phyloP scores from a whole-genome alignment of 495 filamentous ascomycete species.

The Clavariopsis aquatica region DNA sequence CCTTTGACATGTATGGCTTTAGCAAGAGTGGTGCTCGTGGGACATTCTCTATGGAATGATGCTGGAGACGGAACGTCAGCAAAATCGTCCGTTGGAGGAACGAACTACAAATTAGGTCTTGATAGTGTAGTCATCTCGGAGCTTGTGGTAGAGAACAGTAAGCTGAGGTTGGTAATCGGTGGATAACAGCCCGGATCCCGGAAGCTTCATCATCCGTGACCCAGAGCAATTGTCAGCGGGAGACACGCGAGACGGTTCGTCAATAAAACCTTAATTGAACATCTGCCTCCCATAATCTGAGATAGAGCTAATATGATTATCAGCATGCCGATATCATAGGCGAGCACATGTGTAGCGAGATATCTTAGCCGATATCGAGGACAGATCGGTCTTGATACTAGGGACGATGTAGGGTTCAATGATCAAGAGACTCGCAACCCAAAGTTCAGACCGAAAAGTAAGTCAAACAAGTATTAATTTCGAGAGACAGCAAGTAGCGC shows the following conservation, averaged over 20 bases:
- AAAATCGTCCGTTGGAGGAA: neutral
- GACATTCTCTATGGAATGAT: too few relatives aligned
- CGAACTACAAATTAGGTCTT: neutral
- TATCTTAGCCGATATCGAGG: too few relatives aligned
- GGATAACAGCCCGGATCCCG: neutral
- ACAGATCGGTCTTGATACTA: too few relatives aligned
- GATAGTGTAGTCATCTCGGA: neutral
- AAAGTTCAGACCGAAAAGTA: neutral
- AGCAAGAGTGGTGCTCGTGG: too few relatives aligned
- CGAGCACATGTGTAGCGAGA: too few relatives aligned
- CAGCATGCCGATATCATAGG: too few relatives aligned
- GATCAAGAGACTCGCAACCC: neutral
- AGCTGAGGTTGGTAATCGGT: neutral
- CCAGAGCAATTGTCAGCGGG: neutral
- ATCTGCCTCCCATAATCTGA: too few relatives aligned
- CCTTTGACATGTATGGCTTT: too few relatives aligned
- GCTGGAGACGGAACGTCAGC: too few relatives aligned
- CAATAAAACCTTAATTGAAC: neutral
- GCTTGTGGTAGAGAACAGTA: neutral
- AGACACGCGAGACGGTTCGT: neutral
- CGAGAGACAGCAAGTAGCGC: neutral
- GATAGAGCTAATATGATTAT: too few relatives aligned
- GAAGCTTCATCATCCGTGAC: neutral
- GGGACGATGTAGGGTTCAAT: too few relatives aligned
- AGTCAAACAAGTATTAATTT: neutral